phyloP scores from a whole-genome alignment of 2,329 filamentous ascomycete genomes.

The Aspergillus uvarum region DNA sequence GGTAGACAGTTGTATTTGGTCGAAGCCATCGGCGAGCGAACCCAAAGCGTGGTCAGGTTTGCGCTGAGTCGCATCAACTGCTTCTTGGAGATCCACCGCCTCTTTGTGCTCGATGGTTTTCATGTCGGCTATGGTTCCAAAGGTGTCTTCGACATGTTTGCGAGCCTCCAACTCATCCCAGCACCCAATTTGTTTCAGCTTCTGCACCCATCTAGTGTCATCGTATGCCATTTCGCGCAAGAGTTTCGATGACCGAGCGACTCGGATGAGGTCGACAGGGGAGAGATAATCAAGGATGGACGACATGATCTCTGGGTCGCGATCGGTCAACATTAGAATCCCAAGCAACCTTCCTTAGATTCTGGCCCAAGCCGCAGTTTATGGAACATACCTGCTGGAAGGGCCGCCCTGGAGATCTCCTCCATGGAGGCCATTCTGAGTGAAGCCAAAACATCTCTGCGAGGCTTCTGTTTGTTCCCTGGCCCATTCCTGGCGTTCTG shows the following conservation, averaged over 20 bases:
- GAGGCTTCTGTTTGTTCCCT: slow-evolving; percentile 34
- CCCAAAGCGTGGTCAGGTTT: slow-evolving; percentile 24
- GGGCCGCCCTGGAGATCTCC: slow-evolving; percentile 69
- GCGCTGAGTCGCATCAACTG: slow-evolving; percentile 8
- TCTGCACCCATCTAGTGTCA: slow-evolving; percentile 89
- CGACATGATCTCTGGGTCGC: slow-evolving; percentile 73
- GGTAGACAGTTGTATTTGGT: slow-evolving; percentile 64
- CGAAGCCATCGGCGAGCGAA: slow-evolving; percentile 69
- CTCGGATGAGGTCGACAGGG: slow-evolving; percentile 78
- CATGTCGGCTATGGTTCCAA: slow-evolving; percentile 30
- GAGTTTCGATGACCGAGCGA: slow-evolving; percentile 78
- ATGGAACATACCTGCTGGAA: slow-evolving; percentile 70
- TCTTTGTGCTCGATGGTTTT: slow-evolving; percentile 31
- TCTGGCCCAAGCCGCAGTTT: neutral
- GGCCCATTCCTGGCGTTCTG: slow-evolving; percentile 51
- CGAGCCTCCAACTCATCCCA: slow-evolving; percentile 91
- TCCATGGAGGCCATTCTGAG: slow-evolving; percentile 76
- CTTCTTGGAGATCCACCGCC: slow-evolving; percentile 20
- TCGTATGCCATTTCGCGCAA: slow-evolving; percentile 99
- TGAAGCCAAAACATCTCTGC: slow-evolving; percentile 66
- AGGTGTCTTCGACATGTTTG: slow-evolving; percentile 71
- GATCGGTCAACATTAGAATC: neutral
- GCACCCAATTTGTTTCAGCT: slow-evolving; percentile 79
- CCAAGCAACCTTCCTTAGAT: neutral
- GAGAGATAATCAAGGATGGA: slow-evolving; percentile 87